phyloP scores from a whole-genome alignment of 208 protist genomes.

The Trypanosoma grayi region DNA sequence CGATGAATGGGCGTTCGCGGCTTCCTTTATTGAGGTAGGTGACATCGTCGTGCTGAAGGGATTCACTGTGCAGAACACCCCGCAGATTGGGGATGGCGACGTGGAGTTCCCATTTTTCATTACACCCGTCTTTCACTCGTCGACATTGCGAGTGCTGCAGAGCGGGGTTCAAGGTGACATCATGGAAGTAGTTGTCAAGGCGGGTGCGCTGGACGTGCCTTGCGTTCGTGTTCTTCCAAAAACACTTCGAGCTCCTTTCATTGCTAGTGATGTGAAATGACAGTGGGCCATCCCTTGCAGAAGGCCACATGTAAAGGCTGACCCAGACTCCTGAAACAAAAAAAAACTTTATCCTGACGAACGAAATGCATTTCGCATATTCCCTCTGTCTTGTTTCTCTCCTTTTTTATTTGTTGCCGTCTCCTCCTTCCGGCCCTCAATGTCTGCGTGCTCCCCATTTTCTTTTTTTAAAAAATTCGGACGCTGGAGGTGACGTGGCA shows the following conservation, averaged over 20 bases:
- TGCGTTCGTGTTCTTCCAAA: conserved; percentile 45
- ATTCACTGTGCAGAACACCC: conserved; percentile 31
- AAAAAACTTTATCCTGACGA: too few species aligned
- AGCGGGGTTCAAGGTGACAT: conserved; percentile 33
- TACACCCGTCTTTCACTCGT: conserved; percentile 32
- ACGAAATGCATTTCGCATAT: neutral
- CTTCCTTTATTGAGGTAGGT: conserved; percentile 57
- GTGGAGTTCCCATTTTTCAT: conserved; percentile 32
- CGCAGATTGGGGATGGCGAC: conserved; percentile 22
- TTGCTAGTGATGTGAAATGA: conserved; percentile 25
- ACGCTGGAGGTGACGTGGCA: too few species aligned
- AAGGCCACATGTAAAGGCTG: neutral
- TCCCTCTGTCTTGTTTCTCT: neutral
- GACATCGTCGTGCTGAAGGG: conserved; percentile 58
- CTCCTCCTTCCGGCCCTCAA: conserved; percentile 2
- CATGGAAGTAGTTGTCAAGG: conserved; percentile 61
- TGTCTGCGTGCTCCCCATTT: neutral
- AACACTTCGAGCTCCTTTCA: conserved; percentile 19
- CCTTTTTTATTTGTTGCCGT: conserved; percentile 1
- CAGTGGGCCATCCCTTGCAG: neutral
- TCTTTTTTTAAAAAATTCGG: conserved; percentile 3
- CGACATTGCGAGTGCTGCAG: conserved; percentile 48
- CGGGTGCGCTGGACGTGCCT: conserved; percentile 41
- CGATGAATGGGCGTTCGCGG: conserved; percentile 60
- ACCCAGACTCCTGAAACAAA: neutral